Base-by-base conservation (phyloP, 306 rosid genomes). In the Arachis hypogaea region DNA sequence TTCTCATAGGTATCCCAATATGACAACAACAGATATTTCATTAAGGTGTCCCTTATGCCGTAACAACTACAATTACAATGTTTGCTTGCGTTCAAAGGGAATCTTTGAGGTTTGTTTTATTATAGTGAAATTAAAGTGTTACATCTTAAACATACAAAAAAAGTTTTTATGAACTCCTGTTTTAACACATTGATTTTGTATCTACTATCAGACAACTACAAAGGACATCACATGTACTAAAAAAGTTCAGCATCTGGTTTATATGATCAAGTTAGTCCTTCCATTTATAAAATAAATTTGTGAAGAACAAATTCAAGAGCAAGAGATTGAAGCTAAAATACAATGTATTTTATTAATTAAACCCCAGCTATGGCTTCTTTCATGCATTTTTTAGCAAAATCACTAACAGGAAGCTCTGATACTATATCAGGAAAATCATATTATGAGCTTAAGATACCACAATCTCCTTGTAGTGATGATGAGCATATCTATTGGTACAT, bases 401-500 rank as follows among this genome's bases (percentile, higher is more conserved):
- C 7, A 41, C 75, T 67, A 47, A 75, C 14, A 73, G 36, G 42
- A 72, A 52, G 69, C 41, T 36, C 64, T 74, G 46, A 79, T 47
- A 11, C 4, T 66, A 69, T 71, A 6, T 73, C 59, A 89, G 93
- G 86, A 54, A 81, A 72, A 77, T 66, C 82, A 18, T 74, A 66
- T 68, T 78, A 61, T 68, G 78, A 81, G 63, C 55, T 87, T 63
- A 74, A 77, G 42, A 71, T 92, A 57, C 80, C 82, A 9, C 87
- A 81, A 74, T 66, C 75, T 11, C 87, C 86, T 14, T 14, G 14
- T 71, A 16, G n/a, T 50, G 86, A 69, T 2, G 71, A 87, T 68
- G 97, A 92, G 58, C 97, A 96, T 51, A 65, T 84, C 58, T 92
- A 72, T 64, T 92, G 96, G 97, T 87, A 80, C 43, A 47, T 22